Base-by-base conservation (phyloP, 805 yeast genomes). In the Lachancea meyersii region DNA sequence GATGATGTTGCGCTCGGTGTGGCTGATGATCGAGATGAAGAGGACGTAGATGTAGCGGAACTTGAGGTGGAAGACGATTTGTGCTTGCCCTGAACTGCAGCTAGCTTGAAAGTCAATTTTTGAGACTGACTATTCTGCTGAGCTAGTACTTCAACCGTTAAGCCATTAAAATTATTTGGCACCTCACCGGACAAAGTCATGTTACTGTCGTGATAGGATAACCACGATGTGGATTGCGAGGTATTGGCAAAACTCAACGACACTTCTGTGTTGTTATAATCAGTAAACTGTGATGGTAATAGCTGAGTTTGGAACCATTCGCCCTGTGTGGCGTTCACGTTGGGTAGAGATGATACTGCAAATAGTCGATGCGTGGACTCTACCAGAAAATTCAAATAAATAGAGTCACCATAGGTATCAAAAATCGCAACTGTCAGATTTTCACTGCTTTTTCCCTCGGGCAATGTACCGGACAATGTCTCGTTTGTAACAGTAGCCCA, bases 161-260 rank as follows among this genome's bases (percentile, higher is more conserved):
- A 45, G 3, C 50, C 43, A 13, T 71, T 69, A 32, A 80, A 75
- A 49, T 70, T 63, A 4, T 57, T 51, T 3, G 87, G 86, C 17
- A 81, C 83, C 14, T 64, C 57, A 22, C 98, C 98, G 31, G 63
- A 60, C 43, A 91, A 71, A 0, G 94, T 81, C 58, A 74, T 67
- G 55, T 83, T 86, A 9, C 72, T 49, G 35, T 65, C 52, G 59
- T 79, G 75, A 58, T 75, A 88, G 1, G 67, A 52, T 38, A 91
- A 68, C 97, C 97, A 91, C 38, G 61, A 58, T 18, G 71, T 65
- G 37, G 63, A 57, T 35, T 61, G 59, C 18, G 62, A 50, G 31
- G 60, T 51, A 44, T 64, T 63, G 10, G 39, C 22, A 50, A 65
- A 72, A 3, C 63, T 55, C 4, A 77, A 76, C 2, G 69, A 52